Percentiles rank a stretch among this genome's conserved stretches.
These are phyloP conservation scores for Irpex rosettiformis DNA, from an alignment of 1,284 basidiomycete species.

Conservation along the genomic window DNA sequence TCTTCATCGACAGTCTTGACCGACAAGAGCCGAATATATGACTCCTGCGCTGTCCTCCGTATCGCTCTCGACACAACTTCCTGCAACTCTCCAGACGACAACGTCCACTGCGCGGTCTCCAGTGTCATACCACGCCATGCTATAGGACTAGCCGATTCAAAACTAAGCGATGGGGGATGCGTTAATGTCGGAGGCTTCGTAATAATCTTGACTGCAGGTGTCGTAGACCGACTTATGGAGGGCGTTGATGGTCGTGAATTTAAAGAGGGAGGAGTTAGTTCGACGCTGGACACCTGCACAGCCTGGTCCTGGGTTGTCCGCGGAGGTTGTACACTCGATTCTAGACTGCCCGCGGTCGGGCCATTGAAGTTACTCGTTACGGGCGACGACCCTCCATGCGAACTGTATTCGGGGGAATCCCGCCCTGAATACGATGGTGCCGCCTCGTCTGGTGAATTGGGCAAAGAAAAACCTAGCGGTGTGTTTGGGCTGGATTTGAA, in stretches of 20 bases:
- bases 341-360: conserved; percentile 13
- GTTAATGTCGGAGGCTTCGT: conserved; percentile 33
- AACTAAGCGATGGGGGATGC: conserved; percentile 46
- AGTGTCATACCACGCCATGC: conserved; percentile 65
- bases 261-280: background rate
- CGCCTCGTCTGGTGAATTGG: conserved; percentile 9
- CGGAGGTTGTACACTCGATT: background rate
- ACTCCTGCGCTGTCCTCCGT: conserved; percentile 63
- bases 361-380: conserved; percentile 11
- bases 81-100: conserved; percentile 66
- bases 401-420: conserved; percentile 13
- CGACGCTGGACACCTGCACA: conserved; percentile 8
- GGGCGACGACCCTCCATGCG: conserved; percentile 11
- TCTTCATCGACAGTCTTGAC: conserved; percentile 55
- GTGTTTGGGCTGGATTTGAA: conserved; percentile 1
- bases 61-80: conserved; percentile 72
- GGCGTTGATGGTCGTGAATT: conserved; percentile 12
- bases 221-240: conserved; percentile 22
- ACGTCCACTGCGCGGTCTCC: conserved; percentile 74
- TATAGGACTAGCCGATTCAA: conserved; percentile 48
- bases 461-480: conserved; percentile 7
- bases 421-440: conserved; percentile 12
- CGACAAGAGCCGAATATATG: conserved; percentile 68
- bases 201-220: conserved; percentile 25
- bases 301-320: conserved; percentile 10